Evolutionary conservation across 1,139 yeast species (phyloP).

Genomic region (Yamadazyma friedrichii): DNA sequence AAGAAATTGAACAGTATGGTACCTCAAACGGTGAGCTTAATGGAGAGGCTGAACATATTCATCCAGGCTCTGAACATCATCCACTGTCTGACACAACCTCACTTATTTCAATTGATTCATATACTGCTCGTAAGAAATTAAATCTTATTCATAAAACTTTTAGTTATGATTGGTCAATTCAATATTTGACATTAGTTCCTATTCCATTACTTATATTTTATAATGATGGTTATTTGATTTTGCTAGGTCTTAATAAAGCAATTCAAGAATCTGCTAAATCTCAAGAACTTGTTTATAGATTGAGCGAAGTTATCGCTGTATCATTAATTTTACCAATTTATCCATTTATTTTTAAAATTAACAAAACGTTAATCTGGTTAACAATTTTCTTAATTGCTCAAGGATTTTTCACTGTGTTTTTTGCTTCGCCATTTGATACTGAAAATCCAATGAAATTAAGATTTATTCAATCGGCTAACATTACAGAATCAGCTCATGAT

Average conservation of each 20-base stretch:
- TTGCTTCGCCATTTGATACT: slow-evolving; percentile 53
- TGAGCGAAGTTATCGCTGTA: slow-evolving; percentile 34
- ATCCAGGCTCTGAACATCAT: slow-evolving; percentile 11
- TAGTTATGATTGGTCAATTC: slow-evolving; percentile 80
- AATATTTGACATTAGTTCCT: slow-evolving; percentile 67
- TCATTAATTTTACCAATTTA: slow-evolving; percentile 56
- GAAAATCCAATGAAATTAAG: slow-evolving; percentile 67
- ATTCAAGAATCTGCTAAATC: slow-evolving; percentile 60
- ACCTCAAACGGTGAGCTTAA: slow-evolving; percentile 16
- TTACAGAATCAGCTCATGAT: slow-evolving; percentile 25
- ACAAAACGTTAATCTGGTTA: slow-evolving; percentile 46
- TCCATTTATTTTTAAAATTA: slow-evolving; percentile 72
- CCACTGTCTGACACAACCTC: slow-evolving; percentile 16
- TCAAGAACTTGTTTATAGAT: slow-evolving; percentile 46
- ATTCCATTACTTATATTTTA: slow-evolving; percentile 53
- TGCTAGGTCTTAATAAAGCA: slow-evolving; percentile 68
- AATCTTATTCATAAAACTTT: slow-evolving; percentile 37
- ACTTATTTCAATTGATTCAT: slow-evolving; percentile 16
- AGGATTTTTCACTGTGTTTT: slow-evolving; percentile 37
- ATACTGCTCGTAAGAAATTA: slow-evolving; percentile 14
- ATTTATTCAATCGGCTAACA: slow-evolving; percentile 58
- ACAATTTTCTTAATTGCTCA: slow-evolving; percentile 31
- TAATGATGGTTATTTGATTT: slow-evolving; percentile 49
- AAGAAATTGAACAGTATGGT: slow-evolving; percentile 22
- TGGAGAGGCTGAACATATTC: background rate